Base-by-base conservation (phyloP, 768 basidiomycete genomes). In the Tulasnella sp. region DNA sequence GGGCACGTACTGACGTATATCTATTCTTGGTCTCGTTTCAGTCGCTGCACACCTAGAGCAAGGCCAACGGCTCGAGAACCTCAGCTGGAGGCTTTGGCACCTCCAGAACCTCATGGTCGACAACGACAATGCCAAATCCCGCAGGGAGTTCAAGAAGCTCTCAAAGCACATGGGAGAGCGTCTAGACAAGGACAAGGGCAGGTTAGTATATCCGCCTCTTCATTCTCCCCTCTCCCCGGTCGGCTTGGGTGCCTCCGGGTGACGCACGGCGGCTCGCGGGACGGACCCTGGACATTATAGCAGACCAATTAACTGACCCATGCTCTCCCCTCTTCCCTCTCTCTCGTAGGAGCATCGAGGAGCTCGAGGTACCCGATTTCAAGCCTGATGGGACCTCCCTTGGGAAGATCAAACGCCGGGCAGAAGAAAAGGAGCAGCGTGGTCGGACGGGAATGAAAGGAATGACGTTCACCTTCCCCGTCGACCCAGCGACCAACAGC, bases 51-150 rank as follows among this genome's bases (percentile, higher is more conserved):
- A 89, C 85, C 92, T 95, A 82, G 93, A 95, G 85, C 75, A 78
- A 45, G 93, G 93, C 68, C 92, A 93, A 82, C 87, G 93, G 75
- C 92, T 95, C 81, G 93, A 94, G 88, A 95, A 95, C 87, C 84
- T 95, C 84, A 91, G 90, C 80, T 95, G 93, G 93, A 89, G 93
- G 81, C 88, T 95, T 83, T 95, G 93, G 93, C 93, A 94, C 82
- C 89, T 95, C 71, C 93, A 95, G 85, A 93, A 90, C 80, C 89
- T 94, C 80, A 94, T 94, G 85, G 93, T 95, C 84, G 93, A 95
- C 84, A 87, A 90, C 78, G 94, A 95, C 87, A 93, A 93, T 79
- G 93, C 93, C 58, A 92, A 90, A 84, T 89, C 91, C 19, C 93
- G 93, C 82, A 91, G 93, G 70, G 93, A 94, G 84, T 94, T 95